Evolutionary conservation across 2,329 filamentous ascomycete species (phyloP).

Genomic region (Curvularia sp.): DNA sequence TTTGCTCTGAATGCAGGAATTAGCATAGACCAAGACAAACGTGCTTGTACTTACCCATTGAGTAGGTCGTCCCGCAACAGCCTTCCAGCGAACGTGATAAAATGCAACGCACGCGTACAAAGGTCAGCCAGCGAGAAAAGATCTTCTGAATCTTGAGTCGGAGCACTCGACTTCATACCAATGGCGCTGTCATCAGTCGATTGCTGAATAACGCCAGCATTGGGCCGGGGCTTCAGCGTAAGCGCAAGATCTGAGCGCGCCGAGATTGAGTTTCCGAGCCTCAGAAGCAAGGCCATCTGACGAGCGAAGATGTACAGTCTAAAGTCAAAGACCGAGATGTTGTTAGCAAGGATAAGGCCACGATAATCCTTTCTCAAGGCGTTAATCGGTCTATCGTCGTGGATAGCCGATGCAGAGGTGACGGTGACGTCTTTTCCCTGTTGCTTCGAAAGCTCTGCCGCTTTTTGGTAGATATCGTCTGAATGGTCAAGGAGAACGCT

Average conservation of each 20-base stretch:
- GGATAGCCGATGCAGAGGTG: constrained; percentile 27
- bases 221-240: constrained; percentile 44
- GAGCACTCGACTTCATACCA: constrained; percentile 32
- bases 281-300: constrained; percentile 80
- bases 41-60: constrained; percentile 58
- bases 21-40: constrained; percentile 13
- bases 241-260: constrained; percentile 52
- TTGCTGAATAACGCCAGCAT: constrained; percentile 32
- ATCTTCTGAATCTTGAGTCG: constrained; percentile 70
- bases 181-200: constrained; percentile 44
- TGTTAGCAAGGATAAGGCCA: constrained; percentile 89
- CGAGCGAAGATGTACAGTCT: constrained; percentile 90
- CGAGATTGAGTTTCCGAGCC: constrained; percentile 72
- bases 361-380: constrained; percentile 76
- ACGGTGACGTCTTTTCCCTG: constrained; percentile 16
- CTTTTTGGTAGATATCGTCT: constrained; percentile 70
- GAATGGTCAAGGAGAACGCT: constrained; percentile 76
- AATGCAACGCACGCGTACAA: constrained; percentile 80
- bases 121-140: constrained; percentile 83
- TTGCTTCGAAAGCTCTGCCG: constrained; percentile 30
- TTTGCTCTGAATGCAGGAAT: constrained; percentile 40
- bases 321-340: constrained; percentile 96
- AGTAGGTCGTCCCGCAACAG: constrained; percentile 80
- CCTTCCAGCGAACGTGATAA: constrained; percentile 80
- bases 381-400: constrained; percentile 48